Base-by-base conservation (phyloP, 768 basidiomycete genomes). In the Lactifluus subvellereus region DNA sequence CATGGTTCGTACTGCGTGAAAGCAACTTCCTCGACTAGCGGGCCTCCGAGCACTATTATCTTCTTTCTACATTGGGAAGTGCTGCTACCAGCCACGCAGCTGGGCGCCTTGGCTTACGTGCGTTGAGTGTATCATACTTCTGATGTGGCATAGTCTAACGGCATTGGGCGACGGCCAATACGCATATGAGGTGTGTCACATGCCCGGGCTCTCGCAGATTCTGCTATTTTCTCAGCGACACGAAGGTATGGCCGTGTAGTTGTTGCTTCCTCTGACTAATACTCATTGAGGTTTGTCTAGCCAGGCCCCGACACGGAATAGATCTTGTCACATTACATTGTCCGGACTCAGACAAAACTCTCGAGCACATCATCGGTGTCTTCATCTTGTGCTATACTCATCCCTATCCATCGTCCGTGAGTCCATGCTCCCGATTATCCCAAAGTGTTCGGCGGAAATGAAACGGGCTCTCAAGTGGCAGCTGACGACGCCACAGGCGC, bases 401-500 rank as follows among this genome's bases (percentile, higher is more conserved):
- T 64, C 33, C 53, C 40, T 48, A 62, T 51, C 37, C 37, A 48
- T 37, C 53, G 27, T 49, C 38, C 32, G 55, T 11, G 40, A 58
- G 62, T 58, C 45, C 42, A 58, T 22, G n/a, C 51, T 40, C 58
- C 48, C 43, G 58, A 60, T 56, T 51, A 54, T 47, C 49, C 40
- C 47, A 38, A 64, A 59, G 54, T 9, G 48, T 60, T 22, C 40
- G 20, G 16, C 58, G 63, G 58, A 60, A 51, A 64, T 54, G 54
- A 64, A 60, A 60, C 33, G 30, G 16, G 38, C 18, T 42, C 53
- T 22, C 58, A 20, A 30, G 40, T 54, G 59, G 48, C 63, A 64
- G 58, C 58, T 64, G 63, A 64, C 58, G 53, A 60, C 63, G 63
- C 63, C 63, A 64, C 63, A 37, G 35, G 53, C 62, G 27, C 53